phyloP scores from a whole-genome alignment of 176 grass and related monocot species.

The Dactylis glomerata region DNA sequence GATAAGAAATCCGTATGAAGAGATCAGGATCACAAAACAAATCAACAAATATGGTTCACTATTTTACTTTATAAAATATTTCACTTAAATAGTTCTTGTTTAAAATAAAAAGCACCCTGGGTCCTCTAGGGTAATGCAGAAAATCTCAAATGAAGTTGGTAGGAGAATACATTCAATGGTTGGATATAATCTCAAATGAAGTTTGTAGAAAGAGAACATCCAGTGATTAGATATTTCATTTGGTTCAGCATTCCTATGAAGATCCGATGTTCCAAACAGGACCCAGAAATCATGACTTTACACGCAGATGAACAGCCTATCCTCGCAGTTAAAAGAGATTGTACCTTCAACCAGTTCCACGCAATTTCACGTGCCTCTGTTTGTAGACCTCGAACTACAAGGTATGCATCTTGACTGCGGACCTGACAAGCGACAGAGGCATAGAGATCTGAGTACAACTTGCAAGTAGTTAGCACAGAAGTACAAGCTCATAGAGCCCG shows the following conservation, averaged over 20 bases:
- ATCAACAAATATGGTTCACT: neutral
- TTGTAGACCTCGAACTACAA: constrained; percentile 40
- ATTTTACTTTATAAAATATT: neutral
- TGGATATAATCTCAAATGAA: neutral
- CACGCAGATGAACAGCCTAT: neutral
- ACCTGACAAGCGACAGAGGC: constrained; percentile 50
- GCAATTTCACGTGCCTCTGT: constrained; percentile 60
- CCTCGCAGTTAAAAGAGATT: neutral
- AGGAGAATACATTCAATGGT: neutral
- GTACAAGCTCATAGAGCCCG: neutral
- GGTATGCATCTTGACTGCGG: constrained; percentile 63
- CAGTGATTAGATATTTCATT: constrained; percentile 3
- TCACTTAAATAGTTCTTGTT: neutral
- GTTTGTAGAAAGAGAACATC: neutral
- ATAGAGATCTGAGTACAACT: constrained; percentile 6
- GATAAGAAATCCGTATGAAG: neutral
- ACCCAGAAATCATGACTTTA: neutral
- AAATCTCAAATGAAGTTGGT: neutral
- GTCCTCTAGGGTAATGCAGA: neutral
- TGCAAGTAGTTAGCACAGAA: neutral
- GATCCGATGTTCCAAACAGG: constrained; percentile 13
- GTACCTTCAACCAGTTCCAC: constrained; percentile 86
- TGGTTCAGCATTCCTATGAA: neutral
- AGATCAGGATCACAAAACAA: neutral
- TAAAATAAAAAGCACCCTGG: neutral